These are phyloP conservation scores for Drechslerella dactyloides DNA, from an alignment of 2,329 filamentous ascomycete species.

Conservation along the genomic window DNA sequence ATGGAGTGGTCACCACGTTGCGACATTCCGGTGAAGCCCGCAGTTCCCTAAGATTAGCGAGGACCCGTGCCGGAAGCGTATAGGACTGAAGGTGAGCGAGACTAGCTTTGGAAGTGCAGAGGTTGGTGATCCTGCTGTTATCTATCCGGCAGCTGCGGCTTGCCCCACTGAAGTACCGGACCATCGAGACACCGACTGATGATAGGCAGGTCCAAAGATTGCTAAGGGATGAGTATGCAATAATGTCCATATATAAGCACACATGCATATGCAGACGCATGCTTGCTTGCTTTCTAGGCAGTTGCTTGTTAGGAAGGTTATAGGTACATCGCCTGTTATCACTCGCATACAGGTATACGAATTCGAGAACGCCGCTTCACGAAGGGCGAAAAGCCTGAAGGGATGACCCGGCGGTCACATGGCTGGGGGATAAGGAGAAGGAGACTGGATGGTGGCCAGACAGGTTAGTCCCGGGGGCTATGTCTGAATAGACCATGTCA, in stretches of 20 bases:
- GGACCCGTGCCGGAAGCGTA: not conserved
- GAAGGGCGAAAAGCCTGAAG: not conserved
- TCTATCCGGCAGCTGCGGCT: not conserved
- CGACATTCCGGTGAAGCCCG: not conserved
- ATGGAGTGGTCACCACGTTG: not conserved
- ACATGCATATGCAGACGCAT: too few relatives aligned
- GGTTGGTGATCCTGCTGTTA: not conserved
- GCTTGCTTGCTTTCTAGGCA: too few relatives aligned
- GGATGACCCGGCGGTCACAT: constrained; percentile 21
- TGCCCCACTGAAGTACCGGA: not conserved
- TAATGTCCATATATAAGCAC: not conserved
- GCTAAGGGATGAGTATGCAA: constrained; percentile 8
- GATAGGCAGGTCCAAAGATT: constrained; percentile 3
- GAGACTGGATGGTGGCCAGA: constrained; percentile 23
- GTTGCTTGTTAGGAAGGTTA: too few relatives aligned
- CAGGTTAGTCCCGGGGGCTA: constrained; percentile 41
- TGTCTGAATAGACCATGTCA: constrained; percentile 47
- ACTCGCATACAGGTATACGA: not conserved
- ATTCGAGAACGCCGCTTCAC: not conserved
- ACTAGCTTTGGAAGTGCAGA: not conserved
- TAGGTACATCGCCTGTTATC: too few relatives aligned
- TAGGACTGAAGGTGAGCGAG: not conserved
- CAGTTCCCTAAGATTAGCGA: not conserved
- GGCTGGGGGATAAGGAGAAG: constrained; percentile 16
- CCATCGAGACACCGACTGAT: not conserved